Evolutionary conservation across 2,329 filamentous ascomycete species (phyloP), one percentile per base, ranked within the genome.

Genomic region (Trichoderma koningii): DNA sequence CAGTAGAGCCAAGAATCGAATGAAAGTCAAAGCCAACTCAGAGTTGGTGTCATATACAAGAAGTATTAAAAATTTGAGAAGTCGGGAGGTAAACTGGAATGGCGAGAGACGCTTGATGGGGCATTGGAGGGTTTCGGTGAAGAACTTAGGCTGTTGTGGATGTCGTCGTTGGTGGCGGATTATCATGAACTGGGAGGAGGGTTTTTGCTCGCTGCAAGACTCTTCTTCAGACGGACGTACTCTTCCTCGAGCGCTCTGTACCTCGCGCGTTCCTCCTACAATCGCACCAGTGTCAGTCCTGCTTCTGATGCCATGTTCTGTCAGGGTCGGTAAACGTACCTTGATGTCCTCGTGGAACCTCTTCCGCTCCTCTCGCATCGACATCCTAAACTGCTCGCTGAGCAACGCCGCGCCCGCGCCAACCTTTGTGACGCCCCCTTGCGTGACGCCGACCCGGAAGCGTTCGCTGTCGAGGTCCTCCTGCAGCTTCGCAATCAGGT

Each of bases 281-380:
- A n/a, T 2, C 3, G 79, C 15, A 60, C 56, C 23, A 23, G 21
- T 19, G 34, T 41, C 12, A 23, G 23, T 38, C 14, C 10, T 42
- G 19, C 15, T 61, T 51, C 41, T 7, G 34, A 17, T 17, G 5
- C n/a, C 21, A 14, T 12, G 1, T 12, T 14, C 2, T 7, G 9
- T 9, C 2, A n/a, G 5, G 15, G 10, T 23, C 28, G 15, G 23
- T 55, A 14, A 19, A 71, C 81, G 71, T 73, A 83, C 82, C 76
- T 76, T 78, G 47, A 85, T 71, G 66, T 84, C 83, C 68, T 85
- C 82, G 68, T 85, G 82, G 76, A 83, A 85, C 74, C 81, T 83
- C 77, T 80, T 84, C 68, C 83, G 79, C 76, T 85, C 83, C 71
- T 83, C 82, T 69, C 83, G 80, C 83, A 85, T 84, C 23, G 81